phyloP scores from a whole-genome alignment of 306 rosid genomes.

The Trifolium fragiferum region DNA sequence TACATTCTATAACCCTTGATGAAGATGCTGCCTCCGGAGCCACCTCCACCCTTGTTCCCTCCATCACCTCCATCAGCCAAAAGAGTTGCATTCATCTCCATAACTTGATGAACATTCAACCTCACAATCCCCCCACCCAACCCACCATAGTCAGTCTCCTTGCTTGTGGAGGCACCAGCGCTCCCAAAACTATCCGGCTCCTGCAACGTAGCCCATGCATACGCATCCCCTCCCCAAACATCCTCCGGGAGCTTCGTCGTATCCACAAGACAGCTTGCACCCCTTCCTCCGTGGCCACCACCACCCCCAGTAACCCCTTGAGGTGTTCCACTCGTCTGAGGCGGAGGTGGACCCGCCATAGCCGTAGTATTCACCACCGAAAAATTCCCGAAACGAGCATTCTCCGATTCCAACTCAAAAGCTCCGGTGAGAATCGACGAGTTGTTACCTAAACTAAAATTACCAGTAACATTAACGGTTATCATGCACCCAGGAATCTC shows the following conservation, averaged over 20 bases:
- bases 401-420: conserved; percentile 69
- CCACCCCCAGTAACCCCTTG: conserved; percentile 86
- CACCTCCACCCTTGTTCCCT: conserved; percentile 92
- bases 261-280: conserved; percentile 87
- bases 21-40: conserved; percentile 97
- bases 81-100: conserved; percentile 76
- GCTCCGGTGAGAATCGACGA: conserved; percentile 82
- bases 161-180: conserved; percentile 78
- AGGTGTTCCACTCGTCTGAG: conserved; percentile 97
- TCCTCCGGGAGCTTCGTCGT: conserved; percentile 88
- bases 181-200: conserved; percentile 82
- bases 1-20: conserved; percentile 90
- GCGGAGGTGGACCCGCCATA: conserved; percentile 85
- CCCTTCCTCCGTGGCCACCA: conserved; percentile 98
- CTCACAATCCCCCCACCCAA: conserved; percentile 83
- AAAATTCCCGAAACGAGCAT: conserved; percentile 73
- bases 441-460: conserved; percentile 76
- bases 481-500: conserved; percentile 72
- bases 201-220: conserved; percentile 88
- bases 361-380: conserved; percentile 82
- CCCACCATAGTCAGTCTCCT: conserved; percentile 87
- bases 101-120: conserved; percentile 50
- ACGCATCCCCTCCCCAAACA: conserved; percentile 98
- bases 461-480: conserved; percentile 84
- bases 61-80: conserved; percentile 91